Percentiles rank a stretch among this genome's conserved stretches.
These are phyloP conservation scores for Pichia gijzeniarum DNA, from an alignment of 805 yeast genomes.

Conservation along the genomic window DNA sequence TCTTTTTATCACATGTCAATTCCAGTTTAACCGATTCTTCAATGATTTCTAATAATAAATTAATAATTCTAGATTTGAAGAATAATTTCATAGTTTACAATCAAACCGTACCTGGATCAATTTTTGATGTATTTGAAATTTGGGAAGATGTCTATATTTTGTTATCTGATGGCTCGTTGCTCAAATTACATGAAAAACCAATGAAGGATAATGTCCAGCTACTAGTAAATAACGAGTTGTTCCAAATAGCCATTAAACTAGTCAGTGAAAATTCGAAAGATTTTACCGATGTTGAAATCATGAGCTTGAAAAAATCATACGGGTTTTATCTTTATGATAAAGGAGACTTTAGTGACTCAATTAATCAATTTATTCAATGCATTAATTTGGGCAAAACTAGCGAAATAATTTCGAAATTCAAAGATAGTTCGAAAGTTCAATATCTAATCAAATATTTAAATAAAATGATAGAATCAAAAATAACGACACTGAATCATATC, in stretches of 20 bases:
- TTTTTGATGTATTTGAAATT: slow-evolving; percentile 50
- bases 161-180: slow-evolving; percentile 70
- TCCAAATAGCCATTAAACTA: slow-evolving; percentile 62
- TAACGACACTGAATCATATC: slow-evolving; percentile 73
- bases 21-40: slow-evolving; percentile 26
- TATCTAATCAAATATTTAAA: slow-evolving; percentile 59
- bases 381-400: slow-evolving; percentile 51
- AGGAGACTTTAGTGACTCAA: slow-evolving; percentile 62
- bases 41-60: slow-evolving; percentile 38
- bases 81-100: slow-evolving; percentile 68
- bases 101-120: slow-evolving; percentile 58
- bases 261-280: slow-evolving; percentile 35
- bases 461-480: slow-evolving; percentile 45
- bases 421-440: slow-evolving; percentile 66
- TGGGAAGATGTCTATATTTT: slow-evolving; percentile 56
- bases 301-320: slow-evolving; percentile 45
- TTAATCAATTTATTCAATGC: slow-evolving; percentile 60
- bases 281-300: slow-evolving; percentile 26
- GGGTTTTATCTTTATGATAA: slow-evolving; percentile 69
- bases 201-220: slow-evolving; percentile 62
- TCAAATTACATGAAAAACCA: slow-evolving; percentile 59
- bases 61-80: slow-evolving; percentile 60
- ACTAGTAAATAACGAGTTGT: slow-evolving; percentile 63
- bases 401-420: slow-evolving; percentile 70
- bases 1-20: slow-evolving; percentile 39